Evolutionary conservation across 106 monocot species (phyloP).

Genomic region (Ottelia alismoides): DNA sequence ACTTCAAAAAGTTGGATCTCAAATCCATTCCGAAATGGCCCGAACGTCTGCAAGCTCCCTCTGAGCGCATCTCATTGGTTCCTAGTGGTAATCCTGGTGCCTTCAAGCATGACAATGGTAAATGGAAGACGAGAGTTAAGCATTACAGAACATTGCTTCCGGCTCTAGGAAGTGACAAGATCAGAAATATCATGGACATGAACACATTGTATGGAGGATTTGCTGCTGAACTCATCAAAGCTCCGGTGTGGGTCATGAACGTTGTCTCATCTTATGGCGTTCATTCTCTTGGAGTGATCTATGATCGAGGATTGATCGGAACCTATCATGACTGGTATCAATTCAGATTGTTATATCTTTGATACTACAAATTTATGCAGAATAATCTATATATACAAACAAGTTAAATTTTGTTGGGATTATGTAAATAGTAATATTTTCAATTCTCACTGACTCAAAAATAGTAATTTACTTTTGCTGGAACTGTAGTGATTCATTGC

Average conservation of each 20-base stretch:
- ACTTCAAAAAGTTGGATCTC: constrained; percentile 12
- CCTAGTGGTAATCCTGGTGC: constrained; percentile 17
- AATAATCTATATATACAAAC: too few species aligned
- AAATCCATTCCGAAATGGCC: constrained; percentile 23
- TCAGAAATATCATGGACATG: constrained; percentile 29
- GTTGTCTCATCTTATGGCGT: constrained; percentile 23
- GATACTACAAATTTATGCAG: too few species aligned
- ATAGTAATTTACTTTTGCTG: too few species aligned
- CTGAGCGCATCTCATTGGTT: constrained; percentile 16
- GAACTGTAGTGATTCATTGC: too few species aligned
- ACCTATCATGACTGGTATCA: constrained; percentile 28
- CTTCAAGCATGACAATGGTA: constrained; percentile 21
- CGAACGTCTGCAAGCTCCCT: constrained; percentile 8
- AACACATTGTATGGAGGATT: constrained; percentile 25
- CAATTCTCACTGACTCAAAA: too few species aligned
- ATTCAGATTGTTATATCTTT: too few species aligned
- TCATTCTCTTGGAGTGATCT: constrained; percentile 20
- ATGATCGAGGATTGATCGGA: constrained; percentile 20
- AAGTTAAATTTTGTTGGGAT: too few species aligned
- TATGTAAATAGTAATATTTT: too few species aligned
- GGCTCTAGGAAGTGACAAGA: constrained; percentile 14
- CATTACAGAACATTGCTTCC: constrained; percentile 16
- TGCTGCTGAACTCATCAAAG: constrained; percentile 13
- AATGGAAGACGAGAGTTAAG: constrained; percentile 20
- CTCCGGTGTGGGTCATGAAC: constrained; percentile 26